Conservation (phyloP, 1,284 basidiomycete species). For the Tranzscheliella williamsii region DNA sequence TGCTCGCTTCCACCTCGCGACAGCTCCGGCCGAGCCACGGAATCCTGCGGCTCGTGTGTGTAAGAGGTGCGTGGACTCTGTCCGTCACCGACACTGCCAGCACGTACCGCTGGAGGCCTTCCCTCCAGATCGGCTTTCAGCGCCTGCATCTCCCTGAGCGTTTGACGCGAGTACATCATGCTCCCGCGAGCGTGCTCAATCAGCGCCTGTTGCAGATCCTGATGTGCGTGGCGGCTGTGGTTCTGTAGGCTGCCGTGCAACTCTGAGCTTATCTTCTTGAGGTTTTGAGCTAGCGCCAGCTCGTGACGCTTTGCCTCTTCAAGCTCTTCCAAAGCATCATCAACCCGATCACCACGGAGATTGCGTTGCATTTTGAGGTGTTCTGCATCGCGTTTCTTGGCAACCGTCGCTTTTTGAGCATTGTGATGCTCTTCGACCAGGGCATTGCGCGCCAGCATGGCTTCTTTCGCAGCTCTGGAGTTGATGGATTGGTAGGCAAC, state of each 20-base stretch:
- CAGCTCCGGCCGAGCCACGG: too few relatives aligned
- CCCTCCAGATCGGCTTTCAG: slow-evolving; percentile 24
- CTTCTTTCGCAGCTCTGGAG: slow-evolving; percentile 47
- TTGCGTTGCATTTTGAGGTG: slow-evolving; percentile 37
- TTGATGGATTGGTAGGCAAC: slow-evolving; percentile 54
- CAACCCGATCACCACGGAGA: slow-evolving; percentile 40
- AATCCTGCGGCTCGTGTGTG: too few relatives aligned
- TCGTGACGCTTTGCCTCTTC: slow-evolving; percentile 50
- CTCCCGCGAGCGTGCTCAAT: slow-evolving; percentile 46
- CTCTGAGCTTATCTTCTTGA: slow-evolving; percentile 32
- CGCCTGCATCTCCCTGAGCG: slow-evolving; percentile 33
- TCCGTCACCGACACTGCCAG: too few relatives aligned
- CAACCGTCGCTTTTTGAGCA: slow-evolving; percentile 39
- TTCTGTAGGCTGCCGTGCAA: slow-evolving; percentile 44
- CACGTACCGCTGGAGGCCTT: not conserved
- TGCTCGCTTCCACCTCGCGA: too few relatives aligned
- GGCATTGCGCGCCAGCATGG: slow-evolving; percentile 51
- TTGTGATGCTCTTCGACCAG: slow-evolving; percentile 54
- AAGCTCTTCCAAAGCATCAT: slow-evolving; percentile 47
- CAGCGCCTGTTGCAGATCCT: slow-evolving; percentile 46
- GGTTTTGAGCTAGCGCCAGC: slow-evolving; percentile 31
- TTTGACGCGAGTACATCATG: slow-evolving; percentile 23
- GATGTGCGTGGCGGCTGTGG: slow-evolving; percentile 50
- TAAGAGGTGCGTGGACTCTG: too few relatives aligned
- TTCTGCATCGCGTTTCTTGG: slow-evolving; percentile 48